Evolutionary conservation across 1,284 basidiomycete species (phyloP).

Genomic region (Pisolithus thermaeus): DNA sequence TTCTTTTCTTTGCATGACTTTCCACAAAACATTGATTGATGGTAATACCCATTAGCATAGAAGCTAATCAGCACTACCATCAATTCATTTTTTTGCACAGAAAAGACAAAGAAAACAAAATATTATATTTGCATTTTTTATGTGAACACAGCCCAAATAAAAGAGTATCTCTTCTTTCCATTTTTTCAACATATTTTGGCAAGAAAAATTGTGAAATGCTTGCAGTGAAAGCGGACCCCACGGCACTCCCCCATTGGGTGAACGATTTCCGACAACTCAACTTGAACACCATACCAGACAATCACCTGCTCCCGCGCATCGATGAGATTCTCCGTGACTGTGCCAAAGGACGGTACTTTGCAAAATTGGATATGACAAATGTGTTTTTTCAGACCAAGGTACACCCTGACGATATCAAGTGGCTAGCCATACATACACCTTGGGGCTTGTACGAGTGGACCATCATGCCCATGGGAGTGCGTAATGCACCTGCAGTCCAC

Average conservation of each 20-base stretch:
- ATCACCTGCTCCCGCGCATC: slow-evolving; percentile 20
- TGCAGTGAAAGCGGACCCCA: slow-evolving; percentile 2
- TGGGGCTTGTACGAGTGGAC: slow-evolving; percentile 23
- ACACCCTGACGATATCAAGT: slow-evolving; percentile 13
- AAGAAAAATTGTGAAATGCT: slow-evolving; percentile 1
- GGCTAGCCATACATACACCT: too few relatives aligned
- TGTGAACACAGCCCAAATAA: too few relatives aligned
- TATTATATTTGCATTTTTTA: too few relatives aligned
- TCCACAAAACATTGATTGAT: too few relatives aligned
- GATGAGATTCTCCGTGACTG: slow-evolving; percentile 15
- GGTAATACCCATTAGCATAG: too few relatives aligned
- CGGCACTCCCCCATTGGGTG: slow-evolving; percentile 5
- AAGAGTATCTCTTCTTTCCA: too few relatives aligned
- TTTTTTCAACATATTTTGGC: neutral
- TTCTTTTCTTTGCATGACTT: too few relatives aligned
- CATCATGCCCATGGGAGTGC: slow-evolving; percentile 25
- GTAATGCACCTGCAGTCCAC: slow-evolving; percentile 11
- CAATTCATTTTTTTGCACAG: too few relatives aligned
- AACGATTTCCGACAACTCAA: slow-evolving; percentile 19
- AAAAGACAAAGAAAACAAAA: too few relatives aligned
- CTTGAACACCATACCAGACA: slow-evolving; percentile 15
- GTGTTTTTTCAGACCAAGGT: slow-evolving; percentile 33
- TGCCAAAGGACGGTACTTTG: slow-evolving; percentile 16
- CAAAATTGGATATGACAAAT: slow-evolving; percentile 35
- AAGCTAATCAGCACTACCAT: too few relatives aligned